Base-by-base conservation (phyloP, 1,284 basidiomycete genomes). In the Erythrobasidium hasegawianum region DNA sequence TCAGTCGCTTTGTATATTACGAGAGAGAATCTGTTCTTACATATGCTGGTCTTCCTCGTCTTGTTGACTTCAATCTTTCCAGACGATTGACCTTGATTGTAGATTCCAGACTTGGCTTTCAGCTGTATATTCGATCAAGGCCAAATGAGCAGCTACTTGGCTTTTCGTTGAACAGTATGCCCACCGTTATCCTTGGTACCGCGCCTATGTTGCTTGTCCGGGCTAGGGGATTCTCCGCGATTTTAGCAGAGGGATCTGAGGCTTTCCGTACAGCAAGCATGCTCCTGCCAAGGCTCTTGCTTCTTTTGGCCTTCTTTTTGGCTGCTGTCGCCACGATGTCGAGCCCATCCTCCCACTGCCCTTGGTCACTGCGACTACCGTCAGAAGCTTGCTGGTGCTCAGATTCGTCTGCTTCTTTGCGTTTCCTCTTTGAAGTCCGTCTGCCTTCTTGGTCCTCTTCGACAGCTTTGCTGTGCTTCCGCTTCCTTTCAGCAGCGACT, bases 31-130 rank as follows among this genome's bases (percentile, higher is more conserved):
- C 33, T 33, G 11, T 33, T 47, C 43, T n/a, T 47, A 47, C 43
- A 16, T n/a, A 24, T n/a, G 16, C 7, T 47, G 5, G 43, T 24
- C 43, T 47, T 24, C 22, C 16, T 47, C 43, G 8, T n/a, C 43
- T 14, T 4, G n/a, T 16, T 47, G n/a, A 47, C 43, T 24, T 18
- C 43, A 8, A 47, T 22, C 16, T 53, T 57, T 4, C 18, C 18
- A 1, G 62, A 65, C 7, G 62, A 55, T 41, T 39, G 47, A 1
- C 62, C 62, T 22, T 53, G 62, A 26, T 65, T 65, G 39, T 65
- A 65, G 11, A 65, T 65, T 13, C 62, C 62, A 8, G 55, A 55
- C 26, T 53, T 57, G 11, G 55, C 56, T 53, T 65, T 65, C 2
- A 65, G 55, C 62, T 65, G 59, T 18, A n/a, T n/a, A 27, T n/a